Conservation (phyloP, 805 yeast species). For the Barnettozyma pratensis region DNA sequence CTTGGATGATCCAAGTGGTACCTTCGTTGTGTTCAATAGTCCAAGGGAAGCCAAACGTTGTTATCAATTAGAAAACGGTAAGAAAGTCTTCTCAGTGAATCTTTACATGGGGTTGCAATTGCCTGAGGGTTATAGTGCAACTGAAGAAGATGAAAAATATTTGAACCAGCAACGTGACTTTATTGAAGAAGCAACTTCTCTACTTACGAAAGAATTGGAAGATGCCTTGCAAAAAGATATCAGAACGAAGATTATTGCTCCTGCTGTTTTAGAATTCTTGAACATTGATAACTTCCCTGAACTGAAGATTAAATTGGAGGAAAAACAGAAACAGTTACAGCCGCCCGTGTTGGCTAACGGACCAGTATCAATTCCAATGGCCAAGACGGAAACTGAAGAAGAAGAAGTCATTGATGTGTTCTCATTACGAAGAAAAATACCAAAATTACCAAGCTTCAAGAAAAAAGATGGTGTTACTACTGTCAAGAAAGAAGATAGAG, state of each 20-base stretch:
- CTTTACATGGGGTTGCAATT: conserved; percentile 49
- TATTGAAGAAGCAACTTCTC: conserved; percentile 52
- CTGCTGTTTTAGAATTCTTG: conserved; percentile 56
- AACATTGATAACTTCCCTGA: conserved; percentile 56
- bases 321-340: neutral
- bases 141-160: conserved; percentile 12
- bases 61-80: conserved; percentile 56
- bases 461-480: conserved; percentile 22
- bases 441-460: conserved; percentile 17
- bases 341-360: neutral
- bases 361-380: neutral
- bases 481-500: conserved; percentile 7
- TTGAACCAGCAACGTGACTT: conserved; percentile 28
- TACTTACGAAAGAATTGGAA: conserved; percentile 59
- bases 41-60: conserved; percentile 54
- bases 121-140: conserved; percentile 15
- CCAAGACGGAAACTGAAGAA: conserved; percentile 12
- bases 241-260: conserved; percentile 66
- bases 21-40: conserved; percentile 64
- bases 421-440: conserved; percentile 10
- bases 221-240: conserved; percentile 63
- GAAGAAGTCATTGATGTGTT: conserved; percentile 17
- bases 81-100: conserved; percentile 39
- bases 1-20: conserved; percentile 57
- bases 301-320: conserved; percentile 28